A percentile compares a stretch with the other conserved stretches of the same genome.
Conservation (phyloP, 495 filamentous ascomycete genomes). For the Aspergillus baeticus region DNA sequence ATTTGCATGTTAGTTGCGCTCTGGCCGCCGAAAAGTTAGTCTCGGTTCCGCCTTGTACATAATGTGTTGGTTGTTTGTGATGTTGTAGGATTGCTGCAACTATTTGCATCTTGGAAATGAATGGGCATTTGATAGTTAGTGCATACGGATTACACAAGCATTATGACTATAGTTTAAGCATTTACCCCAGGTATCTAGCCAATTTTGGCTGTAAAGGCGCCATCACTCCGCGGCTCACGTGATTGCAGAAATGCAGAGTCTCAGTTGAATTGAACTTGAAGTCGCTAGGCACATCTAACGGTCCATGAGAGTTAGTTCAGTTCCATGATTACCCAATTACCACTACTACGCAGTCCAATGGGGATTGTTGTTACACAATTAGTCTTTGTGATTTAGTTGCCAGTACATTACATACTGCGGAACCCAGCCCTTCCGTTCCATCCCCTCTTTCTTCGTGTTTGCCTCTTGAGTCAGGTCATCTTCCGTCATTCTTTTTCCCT, state of each 20-base stretch:
- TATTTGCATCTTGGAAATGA: conserved; percentile 11
- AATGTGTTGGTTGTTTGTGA: background rate
- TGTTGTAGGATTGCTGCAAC: conserved; percentile 2
- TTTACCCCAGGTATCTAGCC: too few relatives aligned
- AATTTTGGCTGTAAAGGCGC: background rate
- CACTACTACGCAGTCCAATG: background rate
- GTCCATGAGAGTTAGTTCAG: background rate
- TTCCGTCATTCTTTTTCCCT: conserved; percentile 6
- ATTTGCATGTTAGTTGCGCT: conserved; percentile 1
- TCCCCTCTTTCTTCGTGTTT: background rate
- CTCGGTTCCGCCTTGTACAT: conserved; percentile 11
- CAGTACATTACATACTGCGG: background rate
- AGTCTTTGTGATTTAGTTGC: background rate
- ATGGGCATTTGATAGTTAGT: background rate
- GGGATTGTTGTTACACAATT: background rate
- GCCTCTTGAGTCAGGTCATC: background rate
- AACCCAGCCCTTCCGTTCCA: background rate
- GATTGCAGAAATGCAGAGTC: too few relatives aligned
- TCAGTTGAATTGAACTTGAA: too few relatives aligned
- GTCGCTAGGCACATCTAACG: too few relatives aligned
- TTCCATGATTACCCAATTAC: background rate
- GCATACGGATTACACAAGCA: too few relatives aligned
- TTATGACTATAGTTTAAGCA: too few relatives aligned
- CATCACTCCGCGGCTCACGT: conserved; percentile 8
- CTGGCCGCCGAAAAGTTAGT: conserved; percentile 6